Percentiles rank a stretch among this genome's conserved stretches.
Evolutionary conservation across 176 grass and related monocot species (phyloP).

Genomic region (Aegilops bicornis): DNA sequence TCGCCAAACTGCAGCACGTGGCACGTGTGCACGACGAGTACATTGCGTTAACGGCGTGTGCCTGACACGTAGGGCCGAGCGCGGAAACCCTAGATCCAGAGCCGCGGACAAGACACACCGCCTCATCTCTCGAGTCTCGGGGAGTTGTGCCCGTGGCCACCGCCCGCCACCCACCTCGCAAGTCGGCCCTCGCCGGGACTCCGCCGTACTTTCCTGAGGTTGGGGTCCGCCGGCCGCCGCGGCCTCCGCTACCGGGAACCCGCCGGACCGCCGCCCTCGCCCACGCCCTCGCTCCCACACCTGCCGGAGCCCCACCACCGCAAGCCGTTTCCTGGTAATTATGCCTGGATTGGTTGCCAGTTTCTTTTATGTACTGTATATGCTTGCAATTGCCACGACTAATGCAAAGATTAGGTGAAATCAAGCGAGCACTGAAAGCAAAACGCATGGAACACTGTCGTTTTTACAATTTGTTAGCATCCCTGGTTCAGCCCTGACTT

Average conservation of each 20-base stretch:
- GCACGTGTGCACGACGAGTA: not conserved
- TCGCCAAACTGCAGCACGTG: too few relatives aligned
- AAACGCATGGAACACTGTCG: not conserved
- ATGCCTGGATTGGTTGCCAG: not conserved
- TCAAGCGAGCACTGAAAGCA: not conserved
- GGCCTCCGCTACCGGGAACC: not conserved
- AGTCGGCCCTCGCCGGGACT: not conserved
- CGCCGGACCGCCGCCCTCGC: not conserved
- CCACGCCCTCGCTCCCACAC: not conserved
- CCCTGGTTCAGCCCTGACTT: not conserved
- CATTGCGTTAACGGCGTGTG: not conserved
- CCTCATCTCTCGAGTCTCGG: not conserved
- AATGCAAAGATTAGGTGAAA: not conserved
- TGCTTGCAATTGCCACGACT: not conserved
- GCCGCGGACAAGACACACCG: not conserved
- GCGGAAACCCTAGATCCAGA: slow-evolving; percentile 12
- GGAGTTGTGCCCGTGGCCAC: not conserved
- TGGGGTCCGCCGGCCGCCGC: not conserved
- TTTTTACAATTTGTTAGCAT: not conserved
- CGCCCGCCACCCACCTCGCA: not conserved
- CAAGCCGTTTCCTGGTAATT: not conserved
- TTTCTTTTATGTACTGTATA: not conserved
- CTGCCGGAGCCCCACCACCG: not conserved
- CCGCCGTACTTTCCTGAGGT: too few relatives aligned
- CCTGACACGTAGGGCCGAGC: not conserved